A percentile compares a stretch with the other conserved stretches of the same genome.
phyloP scores from a whole-genome alignment of 345 rosid species.

The Salix caprea region DNA sequence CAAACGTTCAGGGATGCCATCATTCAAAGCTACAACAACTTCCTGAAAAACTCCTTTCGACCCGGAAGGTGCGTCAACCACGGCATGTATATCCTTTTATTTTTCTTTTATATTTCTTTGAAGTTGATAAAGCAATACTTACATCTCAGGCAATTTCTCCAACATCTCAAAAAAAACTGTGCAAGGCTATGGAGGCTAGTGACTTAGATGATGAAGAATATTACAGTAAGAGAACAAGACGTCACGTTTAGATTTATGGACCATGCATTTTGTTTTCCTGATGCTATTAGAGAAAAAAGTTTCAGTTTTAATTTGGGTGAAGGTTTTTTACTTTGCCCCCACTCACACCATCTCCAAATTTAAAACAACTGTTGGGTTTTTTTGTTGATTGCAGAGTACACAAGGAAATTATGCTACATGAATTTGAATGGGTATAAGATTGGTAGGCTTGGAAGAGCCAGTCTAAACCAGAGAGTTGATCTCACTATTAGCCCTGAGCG shows the following conservation, averaged over 20 bases:
- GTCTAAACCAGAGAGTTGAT: conserved; percentile 38
- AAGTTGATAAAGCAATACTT: conserved; percentile 2
- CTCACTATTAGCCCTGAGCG: conserved; percentile 27
- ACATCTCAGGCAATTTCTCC: conserved; percentile 75
- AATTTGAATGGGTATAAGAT: conserved; percentile 35
- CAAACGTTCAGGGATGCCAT: neutral
- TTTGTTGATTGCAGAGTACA: conserved; percentile 41
- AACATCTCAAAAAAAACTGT: conserved; percentile 57
- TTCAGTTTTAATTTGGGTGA: neutral
- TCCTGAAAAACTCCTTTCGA: conserved; percentile 56
- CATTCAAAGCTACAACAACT: conserved; percentile 29
- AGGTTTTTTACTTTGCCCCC: too few relatives aligned
- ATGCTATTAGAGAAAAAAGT: neutral
- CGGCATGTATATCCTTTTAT: neutral
- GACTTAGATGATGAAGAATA: conserved; percentile 38
- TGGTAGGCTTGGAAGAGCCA: conserved; percentile 40
- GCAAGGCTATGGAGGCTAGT: conserved; percentile 52
- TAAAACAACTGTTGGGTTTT: neutral
- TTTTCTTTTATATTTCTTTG: neutral
- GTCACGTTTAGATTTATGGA: neutral
- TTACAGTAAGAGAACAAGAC: conserved; percentile 44
- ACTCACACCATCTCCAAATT: neutral
- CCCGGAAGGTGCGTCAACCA: conserved; percentile 51
- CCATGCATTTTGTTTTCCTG: neutral
- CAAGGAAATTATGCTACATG: conserved; percentile 47